phyloP scores from a whole-genome alignment of 129 eudicot genomes.

The Arctium minus region DNA sequence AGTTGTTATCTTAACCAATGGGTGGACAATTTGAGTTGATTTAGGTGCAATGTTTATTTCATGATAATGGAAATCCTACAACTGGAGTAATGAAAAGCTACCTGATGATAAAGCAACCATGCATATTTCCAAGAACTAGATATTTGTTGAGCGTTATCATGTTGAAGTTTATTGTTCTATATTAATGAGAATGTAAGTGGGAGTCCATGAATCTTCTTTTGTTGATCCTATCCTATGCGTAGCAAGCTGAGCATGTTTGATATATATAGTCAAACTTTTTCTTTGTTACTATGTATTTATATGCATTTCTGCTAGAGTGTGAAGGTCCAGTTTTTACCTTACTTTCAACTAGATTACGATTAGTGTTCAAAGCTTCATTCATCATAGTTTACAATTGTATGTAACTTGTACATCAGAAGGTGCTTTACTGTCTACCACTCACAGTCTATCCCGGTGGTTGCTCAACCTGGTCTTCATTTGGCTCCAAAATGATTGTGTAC shows the following conservation, averaged over 20 bases:
- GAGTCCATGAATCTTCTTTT: not conserved
- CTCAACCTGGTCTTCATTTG: not conserved
- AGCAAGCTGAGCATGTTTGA: not conserved
- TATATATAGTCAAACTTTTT: not conserved
- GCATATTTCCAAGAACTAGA: not conserved
- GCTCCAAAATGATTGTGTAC: not conserved
- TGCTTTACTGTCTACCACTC: too few relatives aligned
- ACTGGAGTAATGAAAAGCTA: not conserved
- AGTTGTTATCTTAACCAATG: not conserved
- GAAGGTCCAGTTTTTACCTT: too few relatives aligned
- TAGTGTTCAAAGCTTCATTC: too few relatives aligned
- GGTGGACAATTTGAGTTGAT: not conserved
- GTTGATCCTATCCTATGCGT: not conserved
- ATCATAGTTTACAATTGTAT: too few relatives aligned
- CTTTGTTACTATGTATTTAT: not conserved
- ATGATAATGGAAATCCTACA: not conserved
- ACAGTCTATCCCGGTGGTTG: not conserved
- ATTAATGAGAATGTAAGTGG: not conserved
- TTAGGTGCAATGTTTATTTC: not conserved
- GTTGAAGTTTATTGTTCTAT: not conserved
- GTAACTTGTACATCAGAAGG: too few relatives aligned
- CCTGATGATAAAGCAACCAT: not conserved
- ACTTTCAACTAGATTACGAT: too few relatives aligned
- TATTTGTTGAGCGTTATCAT: not conserved
- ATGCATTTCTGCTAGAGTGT: not conserved